phyloP scores from a whole-genome alignment of 352 stramenopile species.

The Phytophthora megakarya region DNA sequence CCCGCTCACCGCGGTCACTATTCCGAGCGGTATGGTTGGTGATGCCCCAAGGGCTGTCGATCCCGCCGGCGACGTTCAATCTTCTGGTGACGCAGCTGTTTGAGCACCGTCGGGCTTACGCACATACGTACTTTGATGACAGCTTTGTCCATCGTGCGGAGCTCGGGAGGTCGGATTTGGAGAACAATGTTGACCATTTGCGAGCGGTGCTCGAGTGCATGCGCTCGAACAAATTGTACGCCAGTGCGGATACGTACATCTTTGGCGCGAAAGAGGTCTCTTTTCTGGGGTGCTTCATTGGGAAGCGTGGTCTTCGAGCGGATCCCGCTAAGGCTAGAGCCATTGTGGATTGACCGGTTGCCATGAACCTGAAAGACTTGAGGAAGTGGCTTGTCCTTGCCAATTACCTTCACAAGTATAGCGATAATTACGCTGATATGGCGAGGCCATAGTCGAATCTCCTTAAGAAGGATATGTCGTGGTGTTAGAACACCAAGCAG shows the following conservation, averaged over 20 bases:
- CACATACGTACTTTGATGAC: no score
- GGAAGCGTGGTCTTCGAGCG: conserved; percentile 13
- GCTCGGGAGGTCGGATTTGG: no score
- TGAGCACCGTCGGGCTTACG: not conserved
- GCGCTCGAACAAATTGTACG: conserved; percentile 24
- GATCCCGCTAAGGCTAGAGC: no score
- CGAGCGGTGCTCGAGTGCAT: conserved; percentile 7
- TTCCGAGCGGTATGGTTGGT: conserved; percentile 30
- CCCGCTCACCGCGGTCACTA: conserved; percentile 31
- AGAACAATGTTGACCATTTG: conserved; percentile 1
- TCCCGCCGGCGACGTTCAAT: conserved; percentile 32
- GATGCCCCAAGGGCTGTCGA: conserved; percentile 29
- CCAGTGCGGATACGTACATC: conserved; percentile 20
- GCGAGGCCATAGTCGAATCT: not conserved
- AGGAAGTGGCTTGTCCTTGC: conserved; percentile 21
- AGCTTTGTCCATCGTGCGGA: no score
- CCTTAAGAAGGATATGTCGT: not conserved
- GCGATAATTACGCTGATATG: not conserved
- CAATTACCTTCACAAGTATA: conserved; percentile 25
- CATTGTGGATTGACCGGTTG: not conserved
- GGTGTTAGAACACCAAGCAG: not conserved
- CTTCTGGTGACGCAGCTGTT: conserved; percentile 20
- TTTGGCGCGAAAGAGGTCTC: conserved; percentile 24
- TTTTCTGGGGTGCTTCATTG: conserved; percentile 28
- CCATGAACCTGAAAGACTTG: conserved; percentile 16